Evolutionary conservation across 1,139 yeast species (phyloP).

Genomic region (Geotrichum histeridarum): DNA sequence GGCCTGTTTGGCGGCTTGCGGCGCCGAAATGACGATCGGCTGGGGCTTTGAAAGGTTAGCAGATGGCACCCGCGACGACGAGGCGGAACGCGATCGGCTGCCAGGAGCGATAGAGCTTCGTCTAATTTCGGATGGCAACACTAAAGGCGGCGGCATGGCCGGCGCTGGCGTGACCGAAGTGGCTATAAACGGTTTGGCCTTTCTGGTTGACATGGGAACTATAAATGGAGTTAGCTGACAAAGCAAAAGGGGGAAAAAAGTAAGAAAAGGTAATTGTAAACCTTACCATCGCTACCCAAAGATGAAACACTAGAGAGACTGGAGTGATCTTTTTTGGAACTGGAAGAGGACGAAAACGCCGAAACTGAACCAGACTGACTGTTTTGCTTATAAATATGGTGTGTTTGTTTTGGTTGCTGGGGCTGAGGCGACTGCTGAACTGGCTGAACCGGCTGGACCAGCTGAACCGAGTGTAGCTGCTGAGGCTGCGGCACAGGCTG

Average conservation of each 20-base stretch:
- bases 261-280: neutral
- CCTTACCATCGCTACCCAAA: slow-evolving; percentile 14
- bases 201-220: slow-evolving; percentile 2
- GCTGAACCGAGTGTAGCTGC: too few relatives aligned
- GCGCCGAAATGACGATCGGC: slow-evolving; percentile 7
- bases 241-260: slow-evolving; percentile 7
- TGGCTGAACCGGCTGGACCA: neutral
- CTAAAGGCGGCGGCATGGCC: slow-evolving; percentile 24
- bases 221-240: slow-evolving; percentile 10
- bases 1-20: slow-evolving; percentile 4
- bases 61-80: slow-evolving; percentile 21
- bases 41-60: slow-evolving; percentile 3
- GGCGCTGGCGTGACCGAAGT: slow-evolving; percentile 17
- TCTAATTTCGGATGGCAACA: slow-evolving; percentile 33
- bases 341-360: slow-evolving; percentile 10
- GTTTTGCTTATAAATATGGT: slow-evolving; percentile 5
- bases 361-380: slow-evolving; percentile 9
- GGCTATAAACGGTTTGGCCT: slow-evolving; percentile 15
- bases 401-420: neutral
- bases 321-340: slow-evolving; percentile 11
- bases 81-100: slow-evolving; percentile 13
- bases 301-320: slow-evolving; percentile 12
- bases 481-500: too few relatives aligned
- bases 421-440: neutral
- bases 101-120: slow-evolving; percentile 26